These are phyloP conservation scores for Carpinus fangiana DNA, from an alignment of 306 rosid species.

Conservation along the genomic window DNA sequence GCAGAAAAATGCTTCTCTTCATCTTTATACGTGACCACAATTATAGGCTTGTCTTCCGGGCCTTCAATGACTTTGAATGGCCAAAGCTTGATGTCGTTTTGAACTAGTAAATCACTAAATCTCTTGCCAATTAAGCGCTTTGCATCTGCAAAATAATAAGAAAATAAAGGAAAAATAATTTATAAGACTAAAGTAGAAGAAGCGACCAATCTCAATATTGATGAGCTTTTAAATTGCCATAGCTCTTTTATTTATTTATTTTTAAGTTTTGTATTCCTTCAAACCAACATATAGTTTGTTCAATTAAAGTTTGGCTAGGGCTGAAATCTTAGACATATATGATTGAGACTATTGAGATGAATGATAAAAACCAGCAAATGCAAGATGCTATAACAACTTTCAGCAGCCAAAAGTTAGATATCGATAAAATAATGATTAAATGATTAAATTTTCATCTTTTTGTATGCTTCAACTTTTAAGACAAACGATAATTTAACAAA, in stretches of 20 bases:
- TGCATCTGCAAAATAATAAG: not conserved
- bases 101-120: not conserved
- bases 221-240: too few species aligned
- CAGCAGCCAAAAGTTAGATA: not conserved
- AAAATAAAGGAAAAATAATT: too few species aligned
- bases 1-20: not conserved
- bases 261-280: too few species aligned
- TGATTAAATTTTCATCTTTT: too few species aligned
- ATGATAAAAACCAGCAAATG: not conserved
- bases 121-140: slow-evolving; percentile 17
- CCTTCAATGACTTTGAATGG: slow-evolving; percentile 6
- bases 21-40: not conserved
- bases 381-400: slow-evolving; percentile 19
- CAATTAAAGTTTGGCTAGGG: slow-evolving; percentile 32
- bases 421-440: too few species aligned
- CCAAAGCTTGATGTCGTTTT: not conserved
- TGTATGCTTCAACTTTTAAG: too few species aligned
- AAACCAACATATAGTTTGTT: too few species aligned
- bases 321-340: not conserved
- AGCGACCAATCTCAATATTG: too few species aligned
- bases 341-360: not conserved
- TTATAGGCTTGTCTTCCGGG: not conserved
- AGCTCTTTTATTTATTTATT: too few species aligned
- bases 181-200: too few species aligned
- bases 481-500: too few species aligned